Percentiles rank a stretch among this genome's conserved stretches.
Evolutionary conservation across 2,329 filamentous ascomycete genomes (phyloP).

Genomic region (Hypoxylon sp.): DNA sequence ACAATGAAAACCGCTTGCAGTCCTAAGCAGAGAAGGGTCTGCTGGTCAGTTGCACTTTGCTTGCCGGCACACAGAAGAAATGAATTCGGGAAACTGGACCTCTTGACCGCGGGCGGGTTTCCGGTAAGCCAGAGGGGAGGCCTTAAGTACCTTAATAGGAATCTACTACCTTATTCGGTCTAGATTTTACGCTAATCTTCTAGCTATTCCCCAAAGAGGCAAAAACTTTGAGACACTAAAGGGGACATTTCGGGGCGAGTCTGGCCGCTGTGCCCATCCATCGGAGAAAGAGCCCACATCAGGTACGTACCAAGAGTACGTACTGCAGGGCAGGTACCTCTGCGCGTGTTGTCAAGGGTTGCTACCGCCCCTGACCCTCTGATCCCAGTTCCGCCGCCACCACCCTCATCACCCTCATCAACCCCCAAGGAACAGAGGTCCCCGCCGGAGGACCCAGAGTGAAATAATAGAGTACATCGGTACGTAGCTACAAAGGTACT

Average conservation of each 20-base stretch:
- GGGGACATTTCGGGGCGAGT: slow-evolving; percentile 41
- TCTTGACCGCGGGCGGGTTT: slow-evolving; percentile 47
- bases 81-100: slow-evolving; percentile 45
- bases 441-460: slow-evolving; percentile 33
- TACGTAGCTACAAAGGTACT: slow-evolving; percentile 34
- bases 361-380: slow-evolving; percentile 43
- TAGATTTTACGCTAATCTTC: slow-evolving; percentile 36
- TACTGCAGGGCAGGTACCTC: slow-evolving; percentile 39
- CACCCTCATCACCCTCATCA: slow-evolving; percentile 37
- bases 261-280: slow-evolving; percentile 41
- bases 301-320: slow-evolving; percentile 31
- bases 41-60: slow-evolving; percentile 38
- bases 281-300: slow-evolving; percentile 39
- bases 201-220: slow-evolving; percentile 34
- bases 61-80: slow-evolving; percentile 32
- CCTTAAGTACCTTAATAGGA: slow-evolving; percentile 50
- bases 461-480: slow-evolving; percentile 24
- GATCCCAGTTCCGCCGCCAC: slow-evolving; percentile 49
- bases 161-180: slow-evolving; percentile 42
- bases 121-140: slow-evolving; percentile 39
- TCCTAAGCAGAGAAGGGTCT: slow-evolving; percentile 41
- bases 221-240: slow-evolving; percentile 40
- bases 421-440: slow-evolving; percentile 25
- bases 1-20: slow-evolving; percentile 45
- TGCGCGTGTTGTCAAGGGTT: slow-evolving; percentile 47